Evolutionary conservation across 306 rosid species (phyloP).

Genomic region (Adenanthera pavonina): DNA sequence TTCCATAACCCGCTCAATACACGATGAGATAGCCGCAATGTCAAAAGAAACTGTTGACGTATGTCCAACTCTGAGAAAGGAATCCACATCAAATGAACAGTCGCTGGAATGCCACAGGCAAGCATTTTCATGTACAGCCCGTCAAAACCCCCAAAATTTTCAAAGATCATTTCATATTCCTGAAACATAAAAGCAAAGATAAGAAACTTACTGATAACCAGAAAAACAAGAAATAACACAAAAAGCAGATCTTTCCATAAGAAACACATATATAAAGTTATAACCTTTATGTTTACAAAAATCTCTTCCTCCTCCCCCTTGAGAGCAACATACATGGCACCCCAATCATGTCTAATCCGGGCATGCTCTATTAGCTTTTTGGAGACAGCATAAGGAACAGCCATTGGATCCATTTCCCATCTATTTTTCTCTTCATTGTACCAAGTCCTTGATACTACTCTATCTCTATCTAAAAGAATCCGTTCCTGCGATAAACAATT

Average conservation of each 20-base stretch:
- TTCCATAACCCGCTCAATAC: slow-evolving; percentile 68
- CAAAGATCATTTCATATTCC: slow-evolving; percentile 79
- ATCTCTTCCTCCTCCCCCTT: slow-evolving; percentile 88
- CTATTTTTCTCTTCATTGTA: slow-evolving; percentile 77
- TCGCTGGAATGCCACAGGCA: slow-evolving; percentile 82
- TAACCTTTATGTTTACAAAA: slow-evolving; percentile 81
- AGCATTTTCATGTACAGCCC: slow-evolving; percentile 90
- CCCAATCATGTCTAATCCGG: slow-evolving; percentile 92
- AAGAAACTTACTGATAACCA: slow-evolving; percentile 44
- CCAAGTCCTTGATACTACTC: slow-evolving; percentile 90
- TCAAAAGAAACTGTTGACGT: slow-evolving; percentile 66
- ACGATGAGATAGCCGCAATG: slow-evolving; percentile 55
- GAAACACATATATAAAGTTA: slow-evolving; percentile 33
- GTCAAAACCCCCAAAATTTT: slow-evolving; percentile 93
- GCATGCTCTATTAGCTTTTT: slow-evolving; percentile 73
- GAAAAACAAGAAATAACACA: slow-evolving; percentile 28
- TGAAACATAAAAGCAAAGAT: slow-evolving; percentile 42
- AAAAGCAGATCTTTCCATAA: slow-evolving; percentile 12
- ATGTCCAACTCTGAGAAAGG: slow-evolving; percentile 83
- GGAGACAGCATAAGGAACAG: slow-evolving; percentile 82
- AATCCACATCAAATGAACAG: slow-evolving; percentile 88
- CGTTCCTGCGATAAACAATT: slow-evolving; percentile 64
- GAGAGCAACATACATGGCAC: slow-evolving; percentile 76
- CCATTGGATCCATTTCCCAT: slow-evolving; percentile 96
- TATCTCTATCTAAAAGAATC: slow-evolving; percentile 85